phyloP scores from a whole-genome alignment of 2,329 filamentous ascomycete genomes.

The Hortaea werneckii region DNA sequence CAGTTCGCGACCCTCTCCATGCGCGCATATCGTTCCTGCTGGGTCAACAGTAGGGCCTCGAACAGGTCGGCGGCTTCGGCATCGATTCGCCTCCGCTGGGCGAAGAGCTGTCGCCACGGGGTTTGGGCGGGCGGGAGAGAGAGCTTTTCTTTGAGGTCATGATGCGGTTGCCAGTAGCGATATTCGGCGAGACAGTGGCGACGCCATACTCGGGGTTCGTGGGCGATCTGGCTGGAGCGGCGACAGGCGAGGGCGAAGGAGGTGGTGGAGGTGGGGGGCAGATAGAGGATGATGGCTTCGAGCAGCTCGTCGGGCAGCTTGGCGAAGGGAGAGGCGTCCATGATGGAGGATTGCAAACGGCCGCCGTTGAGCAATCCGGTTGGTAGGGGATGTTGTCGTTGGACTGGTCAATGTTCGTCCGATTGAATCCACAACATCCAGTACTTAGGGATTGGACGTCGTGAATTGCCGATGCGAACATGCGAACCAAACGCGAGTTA shows the following conservation, averaged over 20 bases:
- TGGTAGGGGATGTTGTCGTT: too few species aligned
- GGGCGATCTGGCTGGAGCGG: slow-evolving; percentile 54
- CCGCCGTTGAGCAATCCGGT: background rate
- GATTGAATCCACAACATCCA: too few species aligned
- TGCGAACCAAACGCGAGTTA: too few species aligned
- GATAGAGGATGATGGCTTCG: slow-evolving; percentile 61
- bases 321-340: background rate
- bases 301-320: slow-evolving; percentile 77
- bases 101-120: slow-evolving; percentile 55
- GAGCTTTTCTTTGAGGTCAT: slow-evolving; percentile 51
- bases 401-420: too few species aligned
- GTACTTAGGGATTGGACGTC: too few species aligned
- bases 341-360: background rate
- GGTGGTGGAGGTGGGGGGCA: slow-evolving; percentile 41
- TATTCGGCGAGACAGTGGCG: slow-evolving; percentile 60
- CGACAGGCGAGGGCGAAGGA: slow-evolving; percentile 51
- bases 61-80: slow-evolving; percentile 35
- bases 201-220: slow-evolving; percentile 71
- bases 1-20: slow-evolving; percentile 60
- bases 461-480: too few species aligned
- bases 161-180: slow-evolving; percentile 61
- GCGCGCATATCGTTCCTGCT: slow-evolving; percentile 57
- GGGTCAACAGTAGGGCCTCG: slow-evolving; percentile 59
- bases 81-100: slow-evolving; percentile 27
- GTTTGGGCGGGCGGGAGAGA: slow-evolving; percentile 17